Conservation (phyloP, 495 filamentous ascomycete species). For the Talaromyces thailandensis region DNA sequence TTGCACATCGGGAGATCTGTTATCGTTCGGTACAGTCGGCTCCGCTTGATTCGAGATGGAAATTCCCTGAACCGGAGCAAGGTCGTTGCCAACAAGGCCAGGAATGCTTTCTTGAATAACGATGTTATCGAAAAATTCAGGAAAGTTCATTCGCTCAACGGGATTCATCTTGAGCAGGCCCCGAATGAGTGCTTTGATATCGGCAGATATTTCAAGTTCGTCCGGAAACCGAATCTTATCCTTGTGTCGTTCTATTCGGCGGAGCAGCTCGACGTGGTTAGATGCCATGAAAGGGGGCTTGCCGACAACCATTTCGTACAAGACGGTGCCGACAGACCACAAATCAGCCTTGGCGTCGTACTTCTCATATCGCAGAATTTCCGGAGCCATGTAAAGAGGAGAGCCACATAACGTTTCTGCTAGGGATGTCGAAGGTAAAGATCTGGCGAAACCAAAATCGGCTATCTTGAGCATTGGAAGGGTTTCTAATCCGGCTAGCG, state of each 20-base stretch:
- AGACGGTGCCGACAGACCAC: conserved; percentile 93
- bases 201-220: conserved; percentile 59
- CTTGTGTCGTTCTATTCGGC: conserved; percentile 79
- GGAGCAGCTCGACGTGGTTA: conserved; percentile 89
- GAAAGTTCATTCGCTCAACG: conserved; percentile 72
- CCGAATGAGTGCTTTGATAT: conserved; percentile 75
- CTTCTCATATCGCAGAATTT: conserved; percentile 93
- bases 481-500: conserved; percentile 71
- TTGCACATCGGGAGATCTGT: conserved; percentile 19
- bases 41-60: conserved; percentile 11
- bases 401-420: conserved; percentile 96
- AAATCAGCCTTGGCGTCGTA: conserved; percentile 96
- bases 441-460: conserved; percentile 93
- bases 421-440: conserved; percentile 77
- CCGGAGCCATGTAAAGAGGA: conserved; percentile 98
- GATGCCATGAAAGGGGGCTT: conserved; percentile 83
- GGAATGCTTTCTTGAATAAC: conserved; percentile 77
- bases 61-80: conserved; percentile 25
- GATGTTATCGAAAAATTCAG: conserved; percentile 65
- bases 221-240: conserved; percentile 77
- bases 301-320: conserved; percentile 90
- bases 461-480: conserved; percentile 94
- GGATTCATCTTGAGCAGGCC: conserved; percentile 76
- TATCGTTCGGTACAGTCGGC: neutral
- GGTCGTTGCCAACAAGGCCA: conserved; percentile 69